Evolutionary conservation across 2,329 filamentous ascomycete species (phyloP).

Genomic region (Diaporthe ampelina): DNA sequence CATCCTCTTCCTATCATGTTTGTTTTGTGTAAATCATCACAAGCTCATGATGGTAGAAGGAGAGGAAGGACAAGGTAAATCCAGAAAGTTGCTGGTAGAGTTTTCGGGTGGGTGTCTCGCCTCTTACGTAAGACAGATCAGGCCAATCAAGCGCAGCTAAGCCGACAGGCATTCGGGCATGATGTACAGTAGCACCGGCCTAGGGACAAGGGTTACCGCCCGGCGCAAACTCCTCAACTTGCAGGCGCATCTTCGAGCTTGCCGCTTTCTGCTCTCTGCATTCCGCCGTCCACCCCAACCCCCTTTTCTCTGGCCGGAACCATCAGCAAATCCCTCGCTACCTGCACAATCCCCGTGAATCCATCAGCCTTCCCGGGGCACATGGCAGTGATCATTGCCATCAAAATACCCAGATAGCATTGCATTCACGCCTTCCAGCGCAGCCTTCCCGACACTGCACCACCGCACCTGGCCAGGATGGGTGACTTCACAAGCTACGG

Average conservation of each 20-base stretch:
- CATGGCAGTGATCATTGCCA: slow-evolving; percentile 23
- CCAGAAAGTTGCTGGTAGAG: slow-evolving; percentile 30
- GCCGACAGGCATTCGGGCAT: neutral
- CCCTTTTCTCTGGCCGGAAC: slow-evolving; percentile 18
- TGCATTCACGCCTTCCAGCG: slow-evolving; percentile 22
- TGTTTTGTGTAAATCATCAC: slow-evolving; percentile 72
- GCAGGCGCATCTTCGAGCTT: slow-evolving; percentile 27
- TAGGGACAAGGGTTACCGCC: slow-evolving; percentile 27
- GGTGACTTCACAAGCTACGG: slow-evolving; percentile 79
- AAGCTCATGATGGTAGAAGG: slow-evolving; percentile 58
- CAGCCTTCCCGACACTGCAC: slow-evolving; percentile 29
- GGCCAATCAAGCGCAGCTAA: neutral
- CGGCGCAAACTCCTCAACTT: slow-evolving; percentile 31
- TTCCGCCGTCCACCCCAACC: neutral
- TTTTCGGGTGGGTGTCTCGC: slow-evolving; percentile 20
- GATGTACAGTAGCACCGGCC: slow-evolving; percentile 10
- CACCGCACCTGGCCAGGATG: slow-evolving; percentile 60
- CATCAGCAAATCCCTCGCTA: slow-evolving; percentile 9
- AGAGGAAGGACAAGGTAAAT: slow-evolving; percentile 40
- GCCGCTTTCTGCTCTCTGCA: slow-evolving; percentile 26
- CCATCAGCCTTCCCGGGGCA: slow-evolving; percentile 23
- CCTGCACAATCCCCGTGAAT: slow-evolving; percentile 13
- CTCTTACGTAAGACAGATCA: neutral
- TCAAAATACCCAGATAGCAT: neutral
- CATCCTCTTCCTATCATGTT: slow-evolving; percentile 79